Base-by-base conservation (phyloP, 192 early-diverging fungal genomes). In the Podila verticillata region DNA sequence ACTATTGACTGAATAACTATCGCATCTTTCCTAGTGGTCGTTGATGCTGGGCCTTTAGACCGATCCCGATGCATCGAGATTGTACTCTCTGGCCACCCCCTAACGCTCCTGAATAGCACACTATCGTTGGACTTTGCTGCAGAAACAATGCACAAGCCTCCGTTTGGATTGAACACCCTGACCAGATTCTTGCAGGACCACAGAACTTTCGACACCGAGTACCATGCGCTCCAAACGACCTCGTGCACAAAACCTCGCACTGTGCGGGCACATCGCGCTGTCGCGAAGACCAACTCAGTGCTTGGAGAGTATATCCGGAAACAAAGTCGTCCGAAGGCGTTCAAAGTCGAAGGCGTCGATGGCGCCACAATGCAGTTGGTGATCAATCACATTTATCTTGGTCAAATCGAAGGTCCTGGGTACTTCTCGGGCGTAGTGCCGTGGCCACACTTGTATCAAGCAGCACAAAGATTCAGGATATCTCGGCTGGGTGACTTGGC, bases 361-460 rank as follows among this genome's bases (percentile, higher is more conserved):
- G 5, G 19, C 9, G 30, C 35, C 1, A 44, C 57, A 7, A 30
- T 73, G 39, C 72, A 49, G 4, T 57, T 73, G 1, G 26, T 66
- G 31, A 58, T 66, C 72, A 73, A 73, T 8, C 65, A 60, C 28
- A 47, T 73, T 8, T 73, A 73, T 31, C 47, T 51, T 5, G 6
- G 31, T 34, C 72, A 61, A 12, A 66, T 73, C 2, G 72, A 73
- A 32, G 72, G 51, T 7, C 72, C 57, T 2, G 48, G 64, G 7
- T 15, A 15, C 44, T 61, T 60, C 64, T 48, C 48, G 22, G 64
- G 64, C 17, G 5, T 66, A 17, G 58, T 61, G 7, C 54, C 59
- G 22, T 73, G 72, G 72, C 51, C 57, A 8, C 57, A 30, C 4
- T 20, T 73, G 7, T 73, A 35, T 6, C 63, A 73, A n/a, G n/a